Evolutionary conservation across 164 flowering plant genomes (phyloP).

Genomic region (Chloranthus sessilifolius): DNA sequence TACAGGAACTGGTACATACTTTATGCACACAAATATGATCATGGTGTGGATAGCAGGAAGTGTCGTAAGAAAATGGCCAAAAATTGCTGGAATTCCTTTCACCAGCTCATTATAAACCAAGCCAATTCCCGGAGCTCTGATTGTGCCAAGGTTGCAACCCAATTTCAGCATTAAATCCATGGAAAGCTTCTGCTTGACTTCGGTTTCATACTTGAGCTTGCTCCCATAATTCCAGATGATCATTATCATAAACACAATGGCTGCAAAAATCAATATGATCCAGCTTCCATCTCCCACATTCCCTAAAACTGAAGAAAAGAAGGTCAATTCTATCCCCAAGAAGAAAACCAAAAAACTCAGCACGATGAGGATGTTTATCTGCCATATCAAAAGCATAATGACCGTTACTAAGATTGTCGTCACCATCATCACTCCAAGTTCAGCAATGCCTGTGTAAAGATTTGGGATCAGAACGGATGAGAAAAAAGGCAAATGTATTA

Average conservation of each 20-base stretch:
- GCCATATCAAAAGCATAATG: conserved; percentile 99
- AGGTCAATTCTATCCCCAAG: conserved; percentile 75
- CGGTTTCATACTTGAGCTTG: conserved; percentile 96
- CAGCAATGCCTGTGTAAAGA: conserved; percentile 72
- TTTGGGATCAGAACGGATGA: conserved; percentile 10
- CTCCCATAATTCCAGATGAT: conserved; percentile 95
- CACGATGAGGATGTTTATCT: conserved; percentile 74
- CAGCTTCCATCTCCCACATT: conserved; percentile 93
- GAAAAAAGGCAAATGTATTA: not conserved
- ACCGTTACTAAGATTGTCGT: conserved; percentile 79
- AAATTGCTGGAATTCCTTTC: conserved; percentile 91
- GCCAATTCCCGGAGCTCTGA: conserved; percentile 97
- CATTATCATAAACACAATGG: conserved; percentile 76
- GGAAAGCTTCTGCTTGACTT: conserved; percentile 86
- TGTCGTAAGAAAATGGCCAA: conserved; percentile 93
- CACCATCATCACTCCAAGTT: conserved; percentile 97
- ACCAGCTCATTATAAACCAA: conserved; percentile 90
- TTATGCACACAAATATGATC: conserved; percentile 92
- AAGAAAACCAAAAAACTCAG: conserved; percentile 57
- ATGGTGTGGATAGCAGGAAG: conserved; percentile 98
- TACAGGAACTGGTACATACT: conserved; percentile 96
- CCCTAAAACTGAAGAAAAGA: conserved; percentile 88
- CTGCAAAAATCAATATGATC: conserved; percentile 82
- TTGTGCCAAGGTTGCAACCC: conserved; percentile 85
- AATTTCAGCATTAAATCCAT: conserved; percentile 78